phyloP scores from a whole-genome alignment of 331 rosid genomes.

The Pyracantha coccinea region DNA sequence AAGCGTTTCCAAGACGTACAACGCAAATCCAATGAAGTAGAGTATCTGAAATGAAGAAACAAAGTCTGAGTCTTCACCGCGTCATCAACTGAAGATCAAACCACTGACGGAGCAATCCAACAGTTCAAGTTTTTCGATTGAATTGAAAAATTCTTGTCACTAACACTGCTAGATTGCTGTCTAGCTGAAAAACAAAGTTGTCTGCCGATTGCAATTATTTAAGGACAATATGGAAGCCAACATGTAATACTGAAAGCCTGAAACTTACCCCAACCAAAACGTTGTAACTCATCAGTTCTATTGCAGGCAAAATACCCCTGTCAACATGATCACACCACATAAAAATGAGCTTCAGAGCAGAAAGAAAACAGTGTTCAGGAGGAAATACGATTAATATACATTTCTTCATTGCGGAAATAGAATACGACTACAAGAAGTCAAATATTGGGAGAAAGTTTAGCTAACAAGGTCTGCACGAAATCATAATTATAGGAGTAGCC shows the following conservation, averaged over 20 bases:
- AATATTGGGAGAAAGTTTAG: neutral
- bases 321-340: constrained; percentile 22
- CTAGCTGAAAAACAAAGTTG: no score
- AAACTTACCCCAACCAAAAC: constrained; percentile 60
- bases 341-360: constrained; percentile 22
- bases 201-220: no score
- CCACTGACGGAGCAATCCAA: neutral
- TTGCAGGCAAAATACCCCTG: constrained; percentile 90
- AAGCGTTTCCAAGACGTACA: constrained; percentile 52
- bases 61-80: neutral
- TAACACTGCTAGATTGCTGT: neutral
- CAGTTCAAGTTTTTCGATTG: neutral
- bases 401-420: neutral
- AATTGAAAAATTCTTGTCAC: neutral
- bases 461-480: neutral
- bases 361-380: neutral
- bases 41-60: constrained; percentile 39
- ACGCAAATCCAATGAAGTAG: constrained; percentile 70
- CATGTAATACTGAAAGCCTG: neutral
- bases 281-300: constrained; percentile 33
- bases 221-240: no score
- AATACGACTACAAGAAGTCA: neutral
- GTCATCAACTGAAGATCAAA: constrained; percentile 10
- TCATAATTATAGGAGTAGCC: no score
- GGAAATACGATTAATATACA: neutral